Evolutionary conservation across 345 rosid genomes (phyloP), one percentile per base, ranked within the genome.

Genomic region (Geranium brycei): DNA sequence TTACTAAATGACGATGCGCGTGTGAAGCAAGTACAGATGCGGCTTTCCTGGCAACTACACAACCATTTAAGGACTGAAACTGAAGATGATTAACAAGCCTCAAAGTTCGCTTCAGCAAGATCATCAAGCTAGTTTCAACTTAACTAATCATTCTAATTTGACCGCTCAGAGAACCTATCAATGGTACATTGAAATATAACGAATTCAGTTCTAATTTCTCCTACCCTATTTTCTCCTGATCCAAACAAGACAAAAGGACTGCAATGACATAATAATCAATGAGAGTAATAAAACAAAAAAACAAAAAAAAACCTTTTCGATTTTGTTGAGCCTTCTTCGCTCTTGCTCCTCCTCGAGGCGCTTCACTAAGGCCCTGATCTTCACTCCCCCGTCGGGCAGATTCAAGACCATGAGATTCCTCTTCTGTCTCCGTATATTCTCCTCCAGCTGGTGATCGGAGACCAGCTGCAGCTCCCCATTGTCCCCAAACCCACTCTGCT

Each of bases 321-420:
- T 15, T 1, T 62, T 77, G 0, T 17, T 64, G 61, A 64, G 73
- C 31, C 62, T 69, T 62, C 91, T 70, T 16, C 80, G 81, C 7
- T 72, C 66, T 62, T 67, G 69, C 90, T 88, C 97, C 0, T 71
- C 79, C 68, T 72, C 73, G 5, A 83, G 80, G 30, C 38, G 55
- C 12, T 68, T 60, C 70, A 88, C 62, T 56, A 0, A 18, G 18
- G 51, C 28, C 7, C 69, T 71, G 55, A 85, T 64, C 81, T 64
- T 88, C 66, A 64, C 70, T 0, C 97, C 97, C 7, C 72, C 71
- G 60, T 91, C 97, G 0, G 67, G 64, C 72, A 88, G 71, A 0
- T 0, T 38, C 0, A 59, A 58, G 32, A 75, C 32, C 14, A 19
- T 55, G 5, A 78, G 63, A 15, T 17, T 60, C 1, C 19, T 0